A percentile compares a stretch with the other conserved stretches of the same genome.
Conservation (phyloP, 1,284 basidiomycete species). For the Cutaneotrichosporon cutaneum region DNA sequence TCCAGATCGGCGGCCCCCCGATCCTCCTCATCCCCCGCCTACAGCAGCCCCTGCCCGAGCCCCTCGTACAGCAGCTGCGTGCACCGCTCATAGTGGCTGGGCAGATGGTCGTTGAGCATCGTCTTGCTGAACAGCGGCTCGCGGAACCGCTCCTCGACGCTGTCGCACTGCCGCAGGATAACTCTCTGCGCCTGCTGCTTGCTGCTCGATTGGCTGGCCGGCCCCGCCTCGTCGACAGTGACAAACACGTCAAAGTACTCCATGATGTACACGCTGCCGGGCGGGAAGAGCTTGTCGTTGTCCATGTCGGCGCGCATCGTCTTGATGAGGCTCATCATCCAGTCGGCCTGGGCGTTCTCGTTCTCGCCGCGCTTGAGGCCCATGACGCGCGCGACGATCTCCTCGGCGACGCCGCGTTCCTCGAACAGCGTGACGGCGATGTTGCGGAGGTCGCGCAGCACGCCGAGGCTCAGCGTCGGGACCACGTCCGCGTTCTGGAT, state of each 20-base stretch:
- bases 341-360: conserved; percentile 36
- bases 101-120: conserved; percentile 53
- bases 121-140: conserved; percentile 51
- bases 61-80: conserved; percentile 47
- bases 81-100: conserved; percentile 46
- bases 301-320: conserved; percentile 55
- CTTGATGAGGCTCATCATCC: conserved; percentile 53
- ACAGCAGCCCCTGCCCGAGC: conserved; percentile 25
- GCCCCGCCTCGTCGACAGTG: conserved; percentile 26
- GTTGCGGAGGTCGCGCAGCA: conserved; percentile 56
- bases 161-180: conserved; percentile 53
- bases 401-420: conserved; percentile 54
- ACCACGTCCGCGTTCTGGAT: conserved; percentile 52
- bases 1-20: too few relatives aligned
- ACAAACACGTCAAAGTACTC: conserved; percentile 53
- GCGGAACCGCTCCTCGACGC: conserved; percentile 55
- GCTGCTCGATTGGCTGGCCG: conserved; percentile 11
- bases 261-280: conserved; percentile 48
- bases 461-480: conserved; percentile 53
- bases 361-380: conserved; percentile 40
- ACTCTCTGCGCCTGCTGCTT: conserved; percentile 53
- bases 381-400: conserved; percentile 55
- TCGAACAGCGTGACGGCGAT: conserved; percentile 54
- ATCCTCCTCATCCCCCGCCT: too few relatives aligned
- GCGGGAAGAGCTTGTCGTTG: conserved; percentile 54